Evolutionary conservation across 345 rosid species (phyloP).

Genomic region (Sonneratia caseolaris): DNA sequence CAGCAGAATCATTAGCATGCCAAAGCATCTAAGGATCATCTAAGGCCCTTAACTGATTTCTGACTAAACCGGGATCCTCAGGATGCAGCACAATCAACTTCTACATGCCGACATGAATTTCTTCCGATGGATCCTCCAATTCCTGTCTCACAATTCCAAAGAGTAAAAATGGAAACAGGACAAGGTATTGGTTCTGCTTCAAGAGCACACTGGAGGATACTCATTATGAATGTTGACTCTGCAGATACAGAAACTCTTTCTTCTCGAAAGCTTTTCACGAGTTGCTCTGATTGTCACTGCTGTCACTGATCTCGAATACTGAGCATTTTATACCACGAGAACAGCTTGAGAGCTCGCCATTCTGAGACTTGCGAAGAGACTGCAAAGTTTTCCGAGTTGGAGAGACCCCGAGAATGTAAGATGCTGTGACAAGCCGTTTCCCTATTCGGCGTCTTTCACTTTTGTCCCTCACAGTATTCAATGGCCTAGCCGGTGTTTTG

Average conservation of each 20-base stretch:
- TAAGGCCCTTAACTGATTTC: background rate
- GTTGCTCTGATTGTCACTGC: constrained; percentile 22
- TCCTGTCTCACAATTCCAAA: background rate
- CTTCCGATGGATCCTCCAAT: background rate
- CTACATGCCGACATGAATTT: background rate
- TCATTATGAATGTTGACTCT: background rate
- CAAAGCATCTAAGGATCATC: background rate
- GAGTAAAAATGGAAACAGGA: background rate
- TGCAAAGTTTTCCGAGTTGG: constrained; percentile 12
- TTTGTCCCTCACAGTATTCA: constrained; percentile 10
- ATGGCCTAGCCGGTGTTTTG: constrained; percentile 16
- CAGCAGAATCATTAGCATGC: background rate
- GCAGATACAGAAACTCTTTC: background rate
- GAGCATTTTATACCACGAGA: constrained; percentile 14
- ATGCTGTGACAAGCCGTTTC: constrained; percentile 31
- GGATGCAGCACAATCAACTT: background rate
- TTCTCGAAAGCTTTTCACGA: constrained; percentile 2
- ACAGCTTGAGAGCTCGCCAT: constrained; percentile 6
- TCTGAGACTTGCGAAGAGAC: constrained; percentile 20
- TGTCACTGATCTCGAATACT: constrained; percentile 36
- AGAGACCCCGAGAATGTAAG: constrained; percentile 19
- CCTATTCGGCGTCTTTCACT: constrained; percentile 21
- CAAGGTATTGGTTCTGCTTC: background rate
- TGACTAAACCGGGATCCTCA: background rate
- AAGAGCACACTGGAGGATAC: background rate